Evolutionary conservation across 352 stramenopile species (phyloP).

Genomic region (Phytophthora nicotianae): DNA sequence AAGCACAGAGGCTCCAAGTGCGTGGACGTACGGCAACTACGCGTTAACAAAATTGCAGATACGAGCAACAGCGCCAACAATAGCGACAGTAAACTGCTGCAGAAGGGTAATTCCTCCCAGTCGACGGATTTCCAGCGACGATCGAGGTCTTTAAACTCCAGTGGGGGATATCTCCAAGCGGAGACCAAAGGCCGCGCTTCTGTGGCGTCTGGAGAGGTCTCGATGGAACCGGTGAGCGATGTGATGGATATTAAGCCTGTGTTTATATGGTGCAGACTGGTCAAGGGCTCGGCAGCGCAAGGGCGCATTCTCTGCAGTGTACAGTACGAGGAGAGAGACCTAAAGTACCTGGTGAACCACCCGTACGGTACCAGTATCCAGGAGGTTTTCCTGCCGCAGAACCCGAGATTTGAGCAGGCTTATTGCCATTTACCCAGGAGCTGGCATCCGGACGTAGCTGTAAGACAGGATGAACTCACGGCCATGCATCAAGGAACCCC

Average conservation of each 20-base stretch:
- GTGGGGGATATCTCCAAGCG: conserved; percentile 32
- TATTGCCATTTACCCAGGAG: conserved; percentile 81
- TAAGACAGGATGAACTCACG: conserved; percentile 68
- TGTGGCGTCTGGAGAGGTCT: conserved; percentile 22
- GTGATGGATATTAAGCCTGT: conserved; percentile 57
- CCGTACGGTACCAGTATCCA: conserved; percentile 78
- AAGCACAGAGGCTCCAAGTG: conserved; percentile 24
- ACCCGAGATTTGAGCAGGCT: conserved; percentile 74
- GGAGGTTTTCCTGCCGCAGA: conserved; percentile 82
- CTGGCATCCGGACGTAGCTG: conserved; percentile 76
- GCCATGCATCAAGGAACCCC: conserved; percentile 67
- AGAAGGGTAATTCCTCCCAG: not conserved
- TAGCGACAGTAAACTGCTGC: conserved; percentile 37
- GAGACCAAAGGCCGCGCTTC: conserved; percentile 25
- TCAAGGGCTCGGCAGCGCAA: conserved; percentile 63
- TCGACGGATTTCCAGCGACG: conserved; percentile 34
- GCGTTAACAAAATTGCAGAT: conserved; percentile 14
- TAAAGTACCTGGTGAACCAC: conserved; percentile 67
- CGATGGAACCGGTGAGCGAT: conserved; percentile 2
- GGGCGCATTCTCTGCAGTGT: conserved; percentile 72
- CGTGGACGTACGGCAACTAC: conserved; percentile 25
- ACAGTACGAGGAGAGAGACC: conserved; percentile 76
- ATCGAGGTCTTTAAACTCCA: conserved; percentile 51
- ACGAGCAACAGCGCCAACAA: conserved; percentile 7
- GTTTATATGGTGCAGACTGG: conserved; percentile 72